phyloP scores from a whole-genome alignment of 495 filamentous ascomycete genomes.

The Pyronema domesticum region DNA sequence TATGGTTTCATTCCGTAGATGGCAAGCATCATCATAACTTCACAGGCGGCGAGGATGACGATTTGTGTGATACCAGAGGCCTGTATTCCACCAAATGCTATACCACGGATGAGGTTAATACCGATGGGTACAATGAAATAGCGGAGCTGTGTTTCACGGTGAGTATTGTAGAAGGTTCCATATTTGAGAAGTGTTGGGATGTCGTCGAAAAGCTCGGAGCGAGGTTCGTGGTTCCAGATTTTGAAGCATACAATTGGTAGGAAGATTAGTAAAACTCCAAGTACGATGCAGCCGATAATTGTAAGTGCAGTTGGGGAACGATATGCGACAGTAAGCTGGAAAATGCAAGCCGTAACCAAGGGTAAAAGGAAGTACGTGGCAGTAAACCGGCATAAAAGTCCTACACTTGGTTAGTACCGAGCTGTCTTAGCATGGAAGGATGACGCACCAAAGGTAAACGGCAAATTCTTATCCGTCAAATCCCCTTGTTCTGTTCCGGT shows the following conservation, averaged over 20 bases:
- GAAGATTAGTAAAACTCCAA: slow-evolving; percentile 53
- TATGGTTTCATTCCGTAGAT: slow-evolving; percentile 82
- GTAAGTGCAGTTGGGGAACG: slow-evolving; percentile 50
- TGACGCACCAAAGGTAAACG: slow-evolving; percentile 68
- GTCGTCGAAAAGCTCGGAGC: slow-evolving; percentile 78
- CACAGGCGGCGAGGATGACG: slow-evolving; percentile 78
- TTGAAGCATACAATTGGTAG: slow-evolving; percentile 61
- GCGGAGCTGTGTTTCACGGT: slow-evolving; percentile 61
- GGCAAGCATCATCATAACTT: slow-evolving; percentile 77
- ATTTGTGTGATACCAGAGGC: slow-evolving; percentile 84
- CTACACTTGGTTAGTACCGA: slow-evolving; percentile 5
- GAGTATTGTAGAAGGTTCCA: slow-evolving; percentile 95
- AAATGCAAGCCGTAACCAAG: slow-evolving; percentile 67
- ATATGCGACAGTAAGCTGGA: slow-evolving; percentile 65
- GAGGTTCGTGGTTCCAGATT: slow-evolving; percentile 62
- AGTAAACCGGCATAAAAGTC: slow-evolving; percentile 53
- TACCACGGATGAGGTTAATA: slow-evolving; percentile 64
- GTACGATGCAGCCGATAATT: slow-evolving; percentile 51
- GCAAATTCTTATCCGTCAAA: slow-evolving; percentile 73
- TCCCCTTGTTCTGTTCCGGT: slow-evolving; percentile 66
- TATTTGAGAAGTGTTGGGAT: slow-evolving; percentile 76
- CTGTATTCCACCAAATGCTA: slow-evolving; percentile 82
- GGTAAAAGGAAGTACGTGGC: slow-evolving; percentile 86
- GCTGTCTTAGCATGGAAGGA: slow-evolving; percentile 6
- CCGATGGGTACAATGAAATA: slow-evolving; percentile 77